Evolutionary conservation across 768 basidiomycete genomes (phyloP).

Genomic region (Pisolithus sp.): DNA sequence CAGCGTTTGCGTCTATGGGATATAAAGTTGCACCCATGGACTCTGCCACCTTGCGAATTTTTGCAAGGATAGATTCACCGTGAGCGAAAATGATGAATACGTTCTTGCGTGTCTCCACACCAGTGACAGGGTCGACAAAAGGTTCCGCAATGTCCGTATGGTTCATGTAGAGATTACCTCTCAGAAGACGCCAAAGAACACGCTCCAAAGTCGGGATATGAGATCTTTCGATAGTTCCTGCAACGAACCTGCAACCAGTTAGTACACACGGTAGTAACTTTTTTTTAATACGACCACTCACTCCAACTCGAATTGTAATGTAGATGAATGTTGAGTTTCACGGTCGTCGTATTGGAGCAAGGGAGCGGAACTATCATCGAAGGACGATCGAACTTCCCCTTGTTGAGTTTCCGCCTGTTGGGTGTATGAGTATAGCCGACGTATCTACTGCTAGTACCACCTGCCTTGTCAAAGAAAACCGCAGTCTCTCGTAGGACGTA

Average conservation of each 20-base stretch:
- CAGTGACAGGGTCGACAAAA: conserved; percentile 82
- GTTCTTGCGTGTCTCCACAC: conserved; percentile 86
- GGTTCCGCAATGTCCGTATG: conserved; percentile 91
- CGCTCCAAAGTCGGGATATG: conserved; percentile 93
- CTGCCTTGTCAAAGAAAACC: conserved; percentile 86
- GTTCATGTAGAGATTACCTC: conserved; percentile 99
- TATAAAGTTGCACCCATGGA: conserved; percentile 98
- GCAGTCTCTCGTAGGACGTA: conserved; percentile 93
- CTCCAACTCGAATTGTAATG: conserved; percentile 83
- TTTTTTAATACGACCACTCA: conserved; percentile 34
- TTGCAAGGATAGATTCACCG: conserved; percentile 83
- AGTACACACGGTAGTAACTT: not conserved
- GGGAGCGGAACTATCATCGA: conserved; percentile 88
- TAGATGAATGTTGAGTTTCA: conserved; percentile 52
- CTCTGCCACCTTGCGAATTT: conserved; percentile 97
- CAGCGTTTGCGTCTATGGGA: conserved; percentile 90
- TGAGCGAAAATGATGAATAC: conserved; percentile 99
- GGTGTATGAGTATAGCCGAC: conserved; percentile 6
- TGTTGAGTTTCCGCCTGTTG: conserved; percentile 71
- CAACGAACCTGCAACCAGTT: conserved; percentile 64
- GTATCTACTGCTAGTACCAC: conserved; percentile 13
- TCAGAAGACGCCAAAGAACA: conserved; percentile 94
- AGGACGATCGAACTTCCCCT: conserved; percentile 76
- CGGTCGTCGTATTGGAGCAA: conserved; percentile 88
- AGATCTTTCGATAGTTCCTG: conserved; percentile 91